Percentiles rank a stretch among this genome's conserved stretches.
Conservation (phyloP, 2,329 filamentous ascomycete genomes). For the Geoglossum cookeanum region DNA sequence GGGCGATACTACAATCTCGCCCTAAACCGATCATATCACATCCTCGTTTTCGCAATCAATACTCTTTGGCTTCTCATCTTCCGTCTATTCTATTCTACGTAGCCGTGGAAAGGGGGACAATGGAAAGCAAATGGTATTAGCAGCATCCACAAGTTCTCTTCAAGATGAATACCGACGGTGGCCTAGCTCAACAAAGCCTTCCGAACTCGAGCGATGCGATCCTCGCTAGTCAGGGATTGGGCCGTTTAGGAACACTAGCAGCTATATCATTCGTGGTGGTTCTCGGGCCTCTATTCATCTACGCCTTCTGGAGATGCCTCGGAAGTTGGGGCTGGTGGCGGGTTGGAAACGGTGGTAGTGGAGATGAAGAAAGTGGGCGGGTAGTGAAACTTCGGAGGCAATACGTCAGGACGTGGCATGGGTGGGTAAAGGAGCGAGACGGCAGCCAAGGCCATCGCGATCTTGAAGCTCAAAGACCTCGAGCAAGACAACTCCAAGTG, state of each 20-base stretch:
- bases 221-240: neutral
- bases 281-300: neutral
- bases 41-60: too few species aligned
- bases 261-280: neutral
- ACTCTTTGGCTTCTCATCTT: neutral
- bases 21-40: neutral
- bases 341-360: neutral
- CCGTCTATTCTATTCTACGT: neutral
- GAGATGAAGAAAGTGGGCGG: neutral
- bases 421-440: constrained; percentile 1
- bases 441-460: neutral
- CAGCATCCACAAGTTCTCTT: neutral
- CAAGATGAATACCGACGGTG: neutral
- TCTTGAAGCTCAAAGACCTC: neutral
- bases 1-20: neutral
- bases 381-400: neutral
- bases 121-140: neutral
- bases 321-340: constrained; percentile 1
- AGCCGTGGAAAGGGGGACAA: neutral
- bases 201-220: neutral
- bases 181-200: neutral
- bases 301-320: neutral
- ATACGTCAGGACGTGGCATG: constrained; percentile 4
- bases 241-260: neutral
- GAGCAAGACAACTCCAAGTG: neutral